phyloP scores from a whole-genome alignment of 225 moss, liverwort and hornwort species.

The Sphagnum contortum region DNA sequence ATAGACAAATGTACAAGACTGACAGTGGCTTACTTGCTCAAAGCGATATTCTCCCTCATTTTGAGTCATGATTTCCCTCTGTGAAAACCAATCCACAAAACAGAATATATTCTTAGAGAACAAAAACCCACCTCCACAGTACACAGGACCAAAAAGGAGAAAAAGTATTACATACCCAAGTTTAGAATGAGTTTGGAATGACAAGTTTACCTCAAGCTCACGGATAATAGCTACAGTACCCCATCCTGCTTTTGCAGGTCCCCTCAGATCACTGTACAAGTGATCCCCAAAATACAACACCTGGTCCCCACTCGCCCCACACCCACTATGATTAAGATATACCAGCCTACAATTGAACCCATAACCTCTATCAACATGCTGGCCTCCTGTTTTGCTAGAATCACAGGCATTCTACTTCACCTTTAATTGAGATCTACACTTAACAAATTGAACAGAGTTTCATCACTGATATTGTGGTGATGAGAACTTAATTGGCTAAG shows the following conservation, averaged over 20 bases:
- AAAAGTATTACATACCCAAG: too few species aligned
- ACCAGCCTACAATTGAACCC: too few species aligned
- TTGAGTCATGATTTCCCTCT: conserved; percentile 71
- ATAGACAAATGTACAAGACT: too few species aligned
- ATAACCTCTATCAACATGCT: too few species aligned
- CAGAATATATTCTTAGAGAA: too few species aligned
- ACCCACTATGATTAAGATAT: not conserved
- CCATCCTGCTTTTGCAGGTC: conserved; percentile 96
- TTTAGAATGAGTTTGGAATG: not conserved
- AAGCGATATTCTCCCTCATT: conserved; percentile 69
- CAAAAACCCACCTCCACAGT: not conserved
- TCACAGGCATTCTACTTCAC: too few species aligned
- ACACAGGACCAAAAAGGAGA: too few species aligned
- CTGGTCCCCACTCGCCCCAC: conserved; percentile 13
- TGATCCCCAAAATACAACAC: conserved; percentile 92
- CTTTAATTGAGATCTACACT: too few species aligned
- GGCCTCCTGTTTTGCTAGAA: too few species aligned
- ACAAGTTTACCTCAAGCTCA: conserved; percentile 65
- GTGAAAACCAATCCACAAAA: not conserved
- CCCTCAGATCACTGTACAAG: conserved; percentile 85
- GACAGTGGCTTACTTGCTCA: conserved; percentile 43
- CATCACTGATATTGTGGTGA: too few species aligned
- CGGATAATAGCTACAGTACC: conserved; percentile 85
- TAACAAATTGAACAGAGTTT: too few species aligned
- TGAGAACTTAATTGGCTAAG: too few species aligned